Evolutionary conservation across 805 yeast species (phyloP), one percentile per base, ranked within the genome.

Genomic region (Metschnikowia proteae): DNA sequence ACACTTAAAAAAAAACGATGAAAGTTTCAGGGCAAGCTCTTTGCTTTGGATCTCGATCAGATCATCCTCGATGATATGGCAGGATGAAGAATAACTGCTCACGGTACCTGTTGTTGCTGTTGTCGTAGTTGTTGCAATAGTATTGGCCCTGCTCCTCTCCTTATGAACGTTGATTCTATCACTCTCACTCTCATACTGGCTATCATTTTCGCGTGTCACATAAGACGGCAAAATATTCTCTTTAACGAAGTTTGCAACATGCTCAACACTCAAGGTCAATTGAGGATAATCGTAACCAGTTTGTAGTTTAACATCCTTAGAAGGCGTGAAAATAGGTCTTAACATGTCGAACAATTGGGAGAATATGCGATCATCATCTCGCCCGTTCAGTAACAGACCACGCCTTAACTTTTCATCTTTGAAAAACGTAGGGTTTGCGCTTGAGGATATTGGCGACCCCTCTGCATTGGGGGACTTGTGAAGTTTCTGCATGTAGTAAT

Each of bases 401-500:
- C 35, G 38, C 25, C 43, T 38, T 23, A 28, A 17, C 36, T 36
- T 47, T 30, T 50, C 48, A 26, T 50, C 47, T 17, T 22, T 38
- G 27, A 36, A 6, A 6, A 37, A 10, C n/a, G 3, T 23, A 17
- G 31, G 22, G 9, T 17, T 32, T 11, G 43, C 26, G n/a, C 23
- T 38, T 13, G 27, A 17, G 26, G 40, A 29, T 7, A 44, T 26
- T 11, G 28, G 31, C 1, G 38, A 25, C 13, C 40, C 43, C 17
- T 43, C 49, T 17, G 27, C 22, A n/a, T 33, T 29, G 8, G 40
- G 45, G 11, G 45, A 42, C 32, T 39, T 52, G 29, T 49, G 56
- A 13, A 49, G 44, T 25, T 43, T 49, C 17, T 45, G 57, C 42
- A 54, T 42, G 38, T 42, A 54, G 9, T 47, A 47, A 26, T 54